Evolutionary conservation across 768 basidiomycete species (phyloP).

Genomic region (Lactarius sp.): DNA sequence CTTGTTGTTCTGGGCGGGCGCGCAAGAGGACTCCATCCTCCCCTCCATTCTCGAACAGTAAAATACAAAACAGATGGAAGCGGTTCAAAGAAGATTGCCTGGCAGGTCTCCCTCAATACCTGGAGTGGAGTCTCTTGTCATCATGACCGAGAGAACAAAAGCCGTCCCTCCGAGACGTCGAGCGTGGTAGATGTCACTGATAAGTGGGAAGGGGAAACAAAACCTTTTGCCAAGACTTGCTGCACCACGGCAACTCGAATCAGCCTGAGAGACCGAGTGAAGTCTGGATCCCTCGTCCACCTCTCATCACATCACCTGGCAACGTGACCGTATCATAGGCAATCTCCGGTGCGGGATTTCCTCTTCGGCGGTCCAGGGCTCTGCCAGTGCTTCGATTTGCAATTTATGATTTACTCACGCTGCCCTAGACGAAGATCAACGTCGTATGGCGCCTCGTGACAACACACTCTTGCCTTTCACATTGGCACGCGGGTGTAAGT

Average conservation of each 20-base stretch:
- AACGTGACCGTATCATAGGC: neutral
- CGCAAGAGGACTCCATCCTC: neutral
- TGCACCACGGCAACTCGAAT: neutral
- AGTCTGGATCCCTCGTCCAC: no score
- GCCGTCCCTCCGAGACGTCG: neutral
- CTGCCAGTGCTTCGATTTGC: neutral
- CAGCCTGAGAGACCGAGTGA: neutral
- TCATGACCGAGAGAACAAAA: neutral
- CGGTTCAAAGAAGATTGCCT: neutral
- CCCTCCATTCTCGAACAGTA: neutral
- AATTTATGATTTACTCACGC: neutral
- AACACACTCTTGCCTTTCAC: constrained; percentile 1
- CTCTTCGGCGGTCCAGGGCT: neutral
- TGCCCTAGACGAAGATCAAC: no score
- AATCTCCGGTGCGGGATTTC: neutral
- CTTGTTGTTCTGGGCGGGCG: neutral
- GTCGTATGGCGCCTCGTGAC: neutral
- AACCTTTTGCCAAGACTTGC: no score
- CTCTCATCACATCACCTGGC: no score
- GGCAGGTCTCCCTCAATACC: neutral
- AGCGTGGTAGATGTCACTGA: neutral
- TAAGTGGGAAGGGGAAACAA: neutral
- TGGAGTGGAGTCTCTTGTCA: neutral
- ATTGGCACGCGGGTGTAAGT: neutral
- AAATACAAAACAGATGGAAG: neutral